Percentiles rank a stretch among this genome's conserved stretches.
These are phyloP conservation scores for Grammothele lineata DNA, from an alignment of 768 basidiomycete genomes.

Conservation along the genomic window DNA sequence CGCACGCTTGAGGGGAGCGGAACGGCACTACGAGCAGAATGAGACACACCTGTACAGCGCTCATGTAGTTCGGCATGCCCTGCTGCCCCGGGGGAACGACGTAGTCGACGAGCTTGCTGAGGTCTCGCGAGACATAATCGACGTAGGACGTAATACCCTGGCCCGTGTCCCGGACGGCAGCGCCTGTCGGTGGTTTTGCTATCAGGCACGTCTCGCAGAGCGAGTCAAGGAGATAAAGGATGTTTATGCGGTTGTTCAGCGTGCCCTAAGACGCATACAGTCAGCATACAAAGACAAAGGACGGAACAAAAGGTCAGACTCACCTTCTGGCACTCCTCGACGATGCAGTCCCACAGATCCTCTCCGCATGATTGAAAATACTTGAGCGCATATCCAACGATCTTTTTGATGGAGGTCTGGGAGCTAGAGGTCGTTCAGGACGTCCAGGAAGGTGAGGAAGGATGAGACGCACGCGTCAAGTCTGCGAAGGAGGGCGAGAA, in stretches of 20 bases:
- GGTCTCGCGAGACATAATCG: constrained; percentile 72
- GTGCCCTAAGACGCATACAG: constrained; percentile 44
- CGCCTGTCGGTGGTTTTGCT: constrained; percentile 52
- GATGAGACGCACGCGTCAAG: constrained; percentile 58
- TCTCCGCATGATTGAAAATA: constrained; percentile 83
- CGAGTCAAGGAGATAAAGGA: constrained; percentile 86
- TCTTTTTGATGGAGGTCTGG: constrained; percentile 85
- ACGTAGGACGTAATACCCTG: constrained; percentile 53
- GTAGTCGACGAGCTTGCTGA: constrained; percentile 70
- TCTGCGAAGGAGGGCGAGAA: constrained; percentile 54
- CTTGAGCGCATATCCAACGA: constrained; percentile 81
- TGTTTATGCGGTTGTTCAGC: constrained; percentile 89
- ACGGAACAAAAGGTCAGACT: background rate
- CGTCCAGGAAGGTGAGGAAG: background rate
- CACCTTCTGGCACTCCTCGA: constrained; percentile 90
- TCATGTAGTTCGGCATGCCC: constrained; percentile 82
- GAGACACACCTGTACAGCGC: constrained; percentile 77
- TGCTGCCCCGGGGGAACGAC: constrained; percentile 90
- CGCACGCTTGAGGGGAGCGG: background rate
- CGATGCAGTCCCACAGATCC: constrained; percentile 90
- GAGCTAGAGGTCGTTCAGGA: constrained; percentile 45
- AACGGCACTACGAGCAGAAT: background rate
- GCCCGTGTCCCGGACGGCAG: constrained; percentile 33
- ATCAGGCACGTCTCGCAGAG: constrained; percentile 77
- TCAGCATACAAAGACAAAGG: background rate